A percentile compares a stretch with the other conserved stretches of the same genome.
These are phyloP conservation scores for Harrya chromipes DNA, from an alignment of 768 basidiomycete species.

Conservation along the genomic window DNA sequence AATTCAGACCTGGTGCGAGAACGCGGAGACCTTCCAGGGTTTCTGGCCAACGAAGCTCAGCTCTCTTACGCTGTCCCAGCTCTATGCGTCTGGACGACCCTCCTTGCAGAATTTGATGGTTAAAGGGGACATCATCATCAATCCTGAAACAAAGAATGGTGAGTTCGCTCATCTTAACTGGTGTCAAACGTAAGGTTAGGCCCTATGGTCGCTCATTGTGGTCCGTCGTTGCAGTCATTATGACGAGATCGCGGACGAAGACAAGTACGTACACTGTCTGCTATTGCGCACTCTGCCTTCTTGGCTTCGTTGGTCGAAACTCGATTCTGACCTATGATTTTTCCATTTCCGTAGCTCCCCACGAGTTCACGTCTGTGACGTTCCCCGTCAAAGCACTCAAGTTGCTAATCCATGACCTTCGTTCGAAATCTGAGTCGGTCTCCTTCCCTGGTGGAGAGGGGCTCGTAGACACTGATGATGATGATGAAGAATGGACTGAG, in stretches of 20 bases:
- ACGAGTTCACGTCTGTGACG: constrained; percentile 78
- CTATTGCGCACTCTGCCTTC: constrained; percentile 5
- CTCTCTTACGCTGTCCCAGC: constrained; percentile 72
- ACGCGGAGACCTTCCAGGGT: constrained; percentile 90
- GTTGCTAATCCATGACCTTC: constrained; percentile 79
- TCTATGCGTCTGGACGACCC: constrained; percentile 65
- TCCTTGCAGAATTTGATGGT: constrained; percentile 68
- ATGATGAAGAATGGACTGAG: constrained; percentile 93
- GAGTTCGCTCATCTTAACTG: constrained; percentile 31
- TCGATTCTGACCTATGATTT: constrained; percentile 20
- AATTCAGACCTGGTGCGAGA: constrained; percentile 93
- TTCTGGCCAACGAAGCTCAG: constrained; percentile 91
- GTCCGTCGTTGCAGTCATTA: constrained; percentile 65
- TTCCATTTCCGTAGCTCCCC: constrained; percentile 56
- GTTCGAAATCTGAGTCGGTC: constrained; percentile 72
- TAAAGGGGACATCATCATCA: constrained; percentile 90
- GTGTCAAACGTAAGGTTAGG: constrained; percentile 3
- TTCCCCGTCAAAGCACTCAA: constrained; percentile 95
- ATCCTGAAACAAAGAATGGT: constrained; percentile 79
- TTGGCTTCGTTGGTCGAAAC: neutral
- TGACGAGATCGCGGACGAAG: constrained; percentile 92
- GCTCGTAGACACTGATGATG: constrained; percentile 75
- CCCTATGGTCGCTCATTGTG: constrained; percentile 21
- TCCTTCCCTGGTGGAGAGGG: constrained; percentile 56
- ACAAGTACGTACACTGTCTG: constrained; percentile 53